A percentile compares a stretch with the other conserved stretches of the same genome.
Evolutionary conservation across 306 rosid genomes (phyloP).

Genomic region (Hippophae rhamnoides): DNA sequence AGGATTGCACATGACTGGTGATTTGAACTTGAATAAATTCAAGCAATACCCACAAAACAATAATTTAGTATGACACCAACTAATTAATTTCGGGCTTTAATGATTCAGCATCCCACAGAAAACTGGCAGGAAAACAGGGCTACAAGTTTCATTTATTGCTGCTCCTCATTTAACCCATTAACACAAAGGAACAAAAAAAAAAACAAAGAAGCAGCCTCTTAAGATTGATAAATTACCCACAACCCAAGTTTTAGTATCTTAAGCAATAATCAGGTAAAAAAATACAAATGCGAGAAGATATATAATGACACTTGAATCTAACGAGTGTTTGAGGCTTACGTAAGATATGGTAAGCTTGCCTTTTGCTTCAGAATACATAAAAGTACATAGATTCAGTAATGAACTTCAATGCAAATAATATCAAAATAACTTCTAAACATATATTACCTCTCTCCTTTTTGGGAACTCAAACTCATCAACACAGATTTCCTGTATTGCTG

Average conservation of each 20-base stretch:
- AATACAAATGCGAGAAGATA: no score
- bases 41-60: slow-evolving; percentile 2
- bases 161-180: neutral
- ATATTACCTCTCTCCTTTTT: slow-evolving; percentile 57
- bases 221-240: neutral
- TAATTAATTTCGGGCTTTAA: slow-evolving; percentile 8
- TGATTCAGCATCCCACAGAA: slow-evolving; percentile 12
- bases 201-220: neutral
- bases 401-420: neutral
- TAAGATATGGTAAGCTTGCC: no score
- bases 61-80: slow-evolving; percentile 1
- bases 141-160: slow-evolving; percentile 1
- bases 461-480: slow-evolving; percentile 52
- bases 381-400: neutral
- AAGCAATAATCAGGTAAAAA: no score
- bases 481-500: slow-evolving; percentile 79
- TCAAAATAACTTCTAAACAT: slow-evolving; percentile 4
- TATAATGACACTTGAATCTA: no score
- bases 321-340: no score
- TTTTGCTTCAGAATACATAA: neutral
- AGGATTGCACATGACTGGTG: neutral
- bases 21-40: neutral
- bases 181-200: neutral
- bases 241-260: neutral
- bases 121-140: neutral